A percentile compares a stretch with the other conserved stretches of the same genome.
These are phyloP conservation scores for Ceratobasidium theobromae DNA, from an alignment of 1,284 basidiomycete genomes.

Conservation along the genomic window DNA sequence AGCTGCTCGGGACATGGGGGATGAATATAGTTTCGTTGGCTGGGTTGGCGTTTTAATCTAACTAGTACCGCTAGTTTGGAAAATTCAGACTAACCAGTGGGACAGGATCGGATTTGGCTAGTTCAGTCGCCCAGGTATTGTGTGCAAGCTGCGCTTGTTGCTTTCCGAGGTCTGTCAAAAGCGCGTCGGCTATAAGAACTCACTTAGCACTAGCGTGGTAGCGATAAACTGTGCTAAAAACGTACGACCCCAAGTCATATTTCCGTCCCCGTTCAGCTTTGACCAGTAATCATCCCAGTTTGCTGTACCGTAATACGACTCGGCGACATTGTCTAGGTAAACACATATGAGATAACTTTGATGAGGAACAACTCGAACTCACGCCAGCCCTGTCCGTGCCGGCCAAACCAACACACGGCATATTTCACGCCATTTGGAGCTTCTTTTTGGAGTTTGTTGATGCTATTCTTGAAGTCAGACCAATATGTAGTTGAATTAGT, in stretches of 20 bases:
- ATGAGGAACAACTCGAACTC: conserved; percentile 38
- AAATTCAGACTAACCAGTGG: background rate
- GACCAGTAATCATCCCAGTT: conserved; percentile 61
- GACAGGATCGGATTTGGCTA: conserved; percentile 35
- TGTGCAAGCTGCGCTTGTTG: conserved; percentile 45
- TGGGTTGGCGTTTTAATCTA: conserved; percentile 50
- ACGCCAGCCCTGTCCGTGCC: conserved; percentile 76
- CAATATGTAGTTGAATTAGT: conserved; percentile 57
- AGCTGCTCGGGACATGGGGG: conserved; percentile 72
- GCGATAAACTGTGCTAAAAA: conserved; percentile 35
- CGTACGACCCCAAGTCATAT: conserved; percentile 77
- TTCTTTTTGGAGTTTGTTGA: conserved; percentile 52
- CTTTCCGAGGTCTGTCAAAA: conserved; percentile 30
- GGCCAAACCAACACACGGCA: conserved; percentile 66
- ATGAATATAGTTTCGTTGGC: conserved; percentile 64
- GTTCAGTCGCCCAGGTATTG: conserved; percentile 61
- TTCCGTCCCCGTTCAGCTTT: conserved; percentile 65
- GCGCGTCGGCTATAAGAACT: conserved; percentile 54
- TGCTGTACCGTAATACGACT: conserved; percentile 66
- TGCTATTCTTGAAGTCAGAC: conserved; percentile 49
- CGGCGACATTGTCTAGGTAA: conserved; percentile 67
- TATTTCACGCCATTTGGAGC: conserved; percentile 49
- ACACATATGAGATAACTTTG: background rate
- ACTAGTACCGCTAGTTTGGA: background rate
- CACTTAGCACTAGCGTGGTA: background rate